Percentiles rank a stretch among this genome's conserved stretches.
Conservation (phyloP, 345 rosid species). For the Microthlaspi erraticum region DNA sequence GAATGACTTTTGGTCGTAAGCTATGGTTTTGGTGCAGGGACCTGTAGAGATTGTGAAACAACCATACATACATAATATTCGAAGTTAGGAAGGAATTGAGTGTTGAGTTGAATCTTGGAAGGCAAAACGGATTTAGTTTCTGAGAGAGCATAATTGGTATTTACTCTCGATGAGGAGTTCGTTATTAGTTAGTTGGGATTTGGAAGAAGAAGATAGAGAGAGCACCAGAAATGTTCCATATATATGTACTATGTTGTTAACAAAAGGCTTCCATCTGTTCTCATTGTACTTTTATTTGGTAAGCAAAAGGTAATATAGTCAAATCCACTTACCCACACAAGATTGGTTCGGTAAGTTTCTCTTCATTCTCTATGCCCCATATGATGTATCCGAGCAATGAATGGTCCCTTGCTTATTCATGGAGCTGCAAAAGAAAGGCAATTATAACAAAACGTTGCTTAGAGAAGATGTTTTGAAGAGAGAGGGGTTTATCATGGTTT, state of each 20-base stretch:
- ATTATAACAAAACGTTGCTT: background rate
- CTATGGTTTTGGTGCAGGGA: background rate
- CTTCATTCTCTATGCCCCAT: background rate
- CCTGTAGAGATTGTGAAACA: too few species aligned
- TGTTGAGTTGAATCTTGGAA: too few species aligned
- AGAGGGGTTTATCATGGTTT: background rate
- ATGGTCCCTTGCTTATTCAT: slow-evolving; percentile 17
- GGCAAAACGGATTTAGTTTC: background rate
- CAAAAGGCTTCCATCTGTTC: slow-evolving; percentile 15
- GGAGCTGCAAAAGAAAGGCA: slow-evolving; percentile 13
- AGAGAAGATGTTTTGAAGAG: background rate
- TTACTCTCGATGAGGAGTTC: background rate
- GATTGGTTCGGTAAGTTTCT: slow-evolving; percentile 10
- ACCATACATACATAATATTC: too few species aligned
- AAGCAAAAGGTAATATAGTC: slow-evolving; percentile 8
- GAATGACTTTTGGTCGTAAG: background rate
- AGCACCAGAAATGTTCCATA: slow-evolving; percentile 7
- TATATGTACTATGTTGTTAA: slow-evolving; percentile 10
- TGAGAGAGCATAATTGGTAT: background rate
- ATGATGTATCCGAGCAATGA: slow-evolving; percentile 1
- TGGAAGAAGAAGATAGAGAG: slow-evolving; percentile 2
- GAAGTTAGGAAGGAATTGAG: too few species aligned
- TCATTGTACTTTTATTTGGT: background rate
- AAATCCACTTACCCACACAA: slow-evolving; percentile 7
- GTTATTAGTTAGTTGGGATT: slow-evolving; percentile 4